Evolutionary conservation across 1,139 yeast species (phyloP), one percentile per base, ranked within the genome.

Genomic region (Kurtzmaniella quercitrusa): DNA sequence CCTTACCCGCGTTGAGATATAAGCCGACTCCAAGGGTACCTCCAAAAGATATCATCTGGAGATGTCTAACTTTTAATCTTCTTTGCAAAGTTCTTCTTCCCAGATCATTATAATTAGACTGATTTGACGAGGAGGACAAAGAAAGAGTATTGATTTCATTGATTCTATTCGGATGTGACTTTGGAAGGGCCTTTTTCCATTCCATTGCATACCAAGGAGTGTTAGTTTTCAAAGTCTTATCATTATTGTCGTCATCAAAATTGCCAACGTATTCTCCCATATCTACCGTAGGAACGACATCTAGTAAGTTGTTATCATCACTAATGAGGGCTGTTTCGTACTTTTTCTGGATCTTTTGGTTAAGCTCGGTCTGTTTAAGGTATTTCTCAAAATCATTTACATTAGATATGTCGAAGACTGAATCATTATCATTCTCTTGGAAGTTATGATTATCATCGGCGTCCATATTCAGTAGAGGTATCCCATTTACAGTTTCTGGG

Each of bases 11-110:
- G 41, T 85, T 83, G 37, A 86, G 66, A 50, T 86, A 75, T 15
- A 87, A 62, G 0, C 95, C 95, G n/a, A 87, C 91, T 1, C 95
- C 95, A 4, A 87, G 65, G 0, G 93, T 85, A 1, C 93, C 94
- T 2, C 94, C 93, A 38, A 89, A 70, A 0, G 95, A 87, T 41
- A 88, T 82, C 82, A 86, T 83, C 57, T 85, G 90, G 18, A 87
- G 65, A 59, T 88, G 95, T 25, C 94, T 67, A 10, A 84, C 79
- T 47, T 77, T 77, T 29, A 87, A 66, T 48, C 78, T 79, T 46
- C 95, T 68, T 50, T 82, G 73, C 36, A 69, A 55, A 37, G 50
- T 55, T n/a, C 48, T 43, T 9, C 43, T 31, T 12, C 38, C 17
- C 16, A 40, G 42, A 34, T 43, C 41, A 23, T 36, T 43, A 23